These are phyloP conservation scores for Leccinum subtestaceum DNA, from an alignment of 768 basidiomycete genomes.

Conservation along the genomic window DNA sequence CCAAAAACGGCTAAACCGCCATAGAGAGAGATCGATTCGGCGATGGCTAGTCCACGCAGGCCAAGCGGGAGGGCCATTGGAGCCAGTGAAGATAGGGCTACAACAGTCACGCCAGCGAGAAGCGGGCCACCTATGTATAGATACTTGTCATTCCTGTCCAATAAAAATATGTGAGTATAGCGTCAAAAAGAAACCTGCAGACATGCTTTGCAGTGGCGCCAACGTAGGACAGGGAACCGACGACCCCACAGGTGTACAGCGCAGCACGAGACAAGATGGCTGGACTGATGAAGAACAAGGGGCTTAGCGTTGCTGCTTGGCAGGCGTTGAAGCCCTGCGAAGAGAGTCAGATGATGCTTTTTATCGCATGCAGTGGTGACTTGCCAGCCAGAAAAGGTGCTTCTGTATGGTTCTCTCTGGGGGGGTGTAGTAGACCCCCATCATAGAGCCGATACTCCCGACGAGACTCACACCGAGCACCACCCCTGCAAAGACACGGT, in stretches of 20 bases:
- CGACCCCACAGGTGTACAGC: slow-evolving; percentile 81
- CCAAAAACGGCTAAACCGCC: slow-evolving; percentile 87
- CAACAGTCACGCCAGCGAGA: slow-evolving; percentile 84
- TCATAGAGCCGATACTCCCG: slow-evolving; percentile 82
- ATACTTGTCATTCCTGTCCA: slow-evolving; percentile 68
- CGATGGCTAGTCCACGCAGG: slow-evolving; percentile 68
- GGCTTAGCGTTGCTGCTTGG: slow-evolving; percentile 84
- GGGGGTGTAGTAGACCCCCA: slow-evolving; percentile 74
- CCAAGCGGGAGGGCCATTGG: slow-evolving; percentile 88
- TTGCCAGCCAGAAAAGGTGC: slow-evolving; percentile 76
- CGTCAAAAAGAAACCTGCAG: neutral
- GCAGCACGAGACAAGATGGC: slow-evolving; percentile 85
- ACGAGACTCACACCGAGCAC: slow-evolving; percentile 79
- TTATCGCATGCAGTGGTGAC: slow-evolving; percentile 20
- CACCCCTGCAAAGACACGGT: slow-evolving; percentile 48
- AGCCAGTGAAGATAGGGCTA: slow-evolving; percentile 81
- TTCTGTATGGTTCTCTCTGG: slow-evolving; percentile 76
- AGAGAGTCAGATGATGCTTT: slow-evolving; percentile 4
- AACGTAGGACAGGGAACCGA: slow-evolving; percentile 83
- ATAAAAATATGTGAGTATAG: neutral
- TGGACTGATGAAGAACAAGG: slow-evolving; percentile 85
- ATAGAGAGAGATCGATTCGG: slow-evolving; percentile 79
- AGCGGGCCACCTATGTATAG: slow-evolving; percentile 85
- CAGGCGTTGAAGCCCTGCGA: slow-evolving; percentile 76
- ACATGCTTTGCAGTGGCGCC: slow-evolving; percentile 80